Evolutionary conservation across 345 rosid genomes (phyloP), one percentile per base, ranked within the genome.

Genomic region (Gossypium sturtianum): DNA sequence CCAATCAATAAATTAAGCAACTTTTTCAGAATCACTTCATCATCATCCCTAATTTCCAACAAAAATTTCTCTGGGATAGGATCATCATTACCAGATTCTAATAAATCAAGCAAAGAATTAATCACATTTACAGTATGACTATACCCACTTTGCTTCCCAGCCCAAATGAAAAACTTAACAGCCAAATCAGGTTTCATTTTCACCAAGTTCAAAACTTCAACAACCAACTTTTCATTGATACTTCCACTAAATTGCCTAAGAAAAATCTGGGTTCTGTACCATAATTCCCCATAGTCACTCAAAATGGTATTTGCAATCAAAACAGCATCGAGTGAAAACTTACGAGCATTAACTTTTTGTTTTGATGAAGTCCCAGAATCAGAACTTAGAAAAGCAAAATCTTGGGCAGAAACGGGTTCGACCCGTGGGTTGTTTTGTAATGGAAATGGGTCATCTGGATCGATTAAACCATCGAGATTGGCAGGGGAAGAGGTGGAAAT

Each of bases 141-240:
- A 66, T 92, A 94, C 64, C 98, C 95, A 72, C 91, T 89, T 81
- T 94, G 97, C 80, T 89, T 87, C 79, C 98, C 95, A 2, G 93
- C 90, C 98, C 98, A 94, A 6, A 87, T 45, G 66, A 94, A 94
- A 83, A 94, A 94, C 76, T 89, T 85, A 59, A 94, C 84, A 64
- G 87, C 86, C 77, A 81, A 75, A 74, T 83, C 89, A 0, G 91
- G 91, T 60, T 53, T 86, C 45, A 25, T 3, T 49, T 87, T 78
- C 16, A 89, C 22, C 72, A 84, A 79, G 77, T 78, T 80, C 84
- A 94, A 77, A 51, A 89, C 93, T 78, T 91, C 87, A 82, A 86
- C 77, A 10, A 89, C 98, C 64, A 94, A 82, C 58, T 76, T 66
- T 20, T 84, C 89, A 69, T 64, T 83, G 69, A 73, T 87, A 91